These are phyloP conservation scores for Microsporum canis DNA, from an alignment of 2,329 filamentous ascomycete genomes.

Conservation along the genomic window DNA sequence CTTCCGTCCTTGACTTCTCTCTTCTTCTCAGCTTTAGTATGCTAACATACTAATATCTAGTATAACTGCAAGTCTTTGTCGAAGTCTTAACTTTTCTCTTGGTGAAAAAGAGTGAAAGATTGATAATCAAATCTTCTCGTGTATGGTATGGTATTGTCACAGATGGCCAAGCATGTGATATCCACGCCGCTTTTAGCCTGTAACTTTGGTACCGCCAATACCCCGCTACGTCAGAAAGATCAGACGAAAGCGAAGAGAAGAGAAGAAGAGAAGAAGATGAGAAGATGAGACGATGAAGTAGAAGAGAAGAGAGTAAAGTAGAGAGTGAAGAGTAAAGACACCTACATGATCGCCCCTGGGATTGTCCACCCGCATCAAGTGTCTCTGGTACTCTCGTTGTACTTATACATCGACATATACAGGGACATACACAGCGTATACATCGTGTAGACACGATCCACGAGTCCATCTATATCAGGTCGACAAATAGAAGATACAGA, in stretches of 20 bases:
- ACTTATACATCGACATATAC: no score
- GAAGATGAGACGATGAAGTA: neutral
- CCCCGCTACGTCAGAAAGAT: neutral
- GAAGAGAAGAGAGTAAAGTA: no score
- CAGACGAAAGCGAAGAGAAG: neutral
- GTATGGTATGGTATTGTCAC: neutral
- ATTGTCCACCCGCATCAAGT: no score
- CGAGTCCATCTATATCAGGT: no score
- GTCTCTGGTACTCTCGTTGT: no score
- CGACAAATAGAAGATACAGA: no score
- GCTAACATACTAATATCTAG: neutral
- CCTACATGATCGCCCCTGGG: no score
- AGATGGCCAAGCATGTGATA: neutral
- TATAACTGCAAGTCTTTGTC: neutral
- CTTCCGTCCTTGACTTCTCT: neutral
- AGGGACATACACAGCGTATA: no score
- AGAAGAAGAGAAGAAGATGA: neutral
- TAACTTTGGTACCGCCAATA: slow-evolving; percentile 1
- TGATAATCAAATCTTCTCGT: neutral
- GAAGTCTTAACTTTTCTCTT: neutral
- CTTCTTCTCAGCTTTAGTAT: neutral
- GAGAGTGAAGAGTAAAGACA: no score
- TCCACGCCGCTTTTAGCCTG: neutral
- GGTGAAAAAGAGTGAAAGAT: neutral
- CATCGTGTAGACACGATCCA: no score